phyloP scores from a whole-genome alignment of 176 grass and related monocot species.

The Carex parvula region DNA sequence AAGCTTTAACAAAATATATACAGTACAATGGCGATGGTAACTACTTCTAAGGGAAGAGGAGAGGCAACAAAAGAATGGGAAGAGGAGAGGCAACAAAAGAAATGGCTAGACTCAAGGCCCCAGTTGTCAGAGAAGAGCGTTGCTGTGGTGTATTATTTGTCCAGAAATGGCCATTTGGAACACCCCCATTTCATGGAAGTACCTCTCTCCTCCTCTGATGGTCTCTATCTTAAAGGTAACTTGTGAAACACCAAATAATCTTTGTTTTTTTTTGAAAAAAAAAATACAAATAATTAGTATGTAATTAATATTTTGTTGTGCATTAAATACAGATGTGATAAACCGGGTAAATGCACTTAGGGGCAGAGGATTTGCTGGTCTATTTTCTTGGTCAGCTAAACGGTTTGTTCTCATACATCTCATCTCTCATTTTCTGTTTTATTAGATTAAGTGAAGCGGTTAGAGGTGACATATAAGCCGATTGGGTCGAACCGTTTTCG shows the following conservation, averaged over 20 bases:
- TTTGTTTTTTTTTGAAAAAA: neutral
- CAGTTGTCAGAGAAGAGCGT: conserved; percentile 32
- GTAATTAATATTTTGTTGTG: conserved; percentile 3
- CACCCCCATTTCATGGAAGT: conserved; percentile 97
- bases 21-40: conserved; percentile 28
- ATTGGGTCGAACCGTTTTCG: neutral
- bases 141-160: conserved; percentile 81
- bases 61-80: conserved; percentile 32
- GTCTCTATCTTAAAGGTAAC: conserved; percentile 82
- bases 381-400: conserved; percentile 90
- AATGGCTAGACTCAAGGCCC: conserved; percentile 22
- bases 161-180: conserved; percentile 71
- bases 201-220: conserved; percentile 38
- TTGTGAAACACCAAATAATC: neutral
- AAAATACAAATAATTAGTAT: neutral
- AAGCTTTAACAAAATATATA: neutral
- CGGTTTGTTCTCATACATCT: conserved; percentile 35
- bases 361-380: conserved; percentile 62
- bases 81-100: conserved; percentile 24
- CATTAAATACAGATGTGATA: conserved; percentile 53
- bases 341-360: conserved; percentile 64
- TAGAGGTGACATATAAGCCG: neutral
- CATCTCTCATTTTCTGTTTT: neutral
- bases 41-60: conserved; percentile 25
- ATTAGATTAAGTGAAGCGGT: neutral